These are phyloP conservation scores for Microdochium bolleyi DNA, from an alignment of 2,329 filamentous ascomycete species.

Conservation along the genomic window DNA sequence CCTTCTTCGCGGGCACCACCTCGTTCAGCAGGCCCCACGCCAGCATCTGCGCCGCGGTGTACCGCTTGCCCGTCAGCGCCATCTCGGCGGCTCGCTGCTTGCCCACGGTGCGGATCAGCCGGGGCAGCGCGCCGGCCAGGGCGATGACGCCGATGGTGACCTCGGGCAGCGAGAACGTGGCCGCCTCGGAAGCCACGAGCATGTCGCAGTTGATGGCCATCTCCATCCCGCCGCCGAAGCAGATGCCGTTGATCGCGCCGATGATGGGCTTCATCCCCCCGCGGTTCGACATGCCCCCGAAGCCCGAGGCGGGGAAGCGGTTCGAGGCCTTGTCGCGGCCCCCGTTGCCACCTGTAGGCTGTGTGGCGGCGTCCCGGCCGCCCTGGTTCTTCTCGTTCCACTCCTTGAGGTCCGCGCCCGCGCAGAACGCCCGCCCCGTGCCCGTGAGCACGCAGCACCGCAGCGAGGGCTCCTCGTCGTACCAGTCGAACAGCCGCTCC, in stretches of 20 bases:
- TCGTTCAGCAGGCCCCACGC: constrained; percentile 65
- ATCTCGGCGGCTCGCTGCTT: constrained; percentile 64
- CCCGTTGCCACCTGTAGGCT: constrained; percentile 2
- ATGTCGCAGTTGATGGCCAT: constrained; percentile 69
- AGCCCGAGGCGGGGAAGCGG: constrained; percentile 38
- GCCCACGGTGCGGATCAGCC: constrained; percentile 59
- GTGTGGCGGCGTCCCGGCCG: background rate
- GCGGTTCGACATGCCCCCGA: constrained; percentile 59
- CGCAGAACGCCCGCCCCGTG: constrained; percentile 56
- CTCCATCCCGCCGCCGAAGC: constrained; percentile 70
- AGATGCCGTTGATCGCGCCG: constrained; percentile 68
- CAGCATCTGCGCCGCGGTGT: constrained; percentile 50
- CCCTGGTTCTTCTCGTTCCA: constrained; percentile 40
- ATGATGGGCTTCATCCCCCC: constrained; percentile 67
- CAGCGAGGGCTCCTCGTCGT: constrained; percentile 52
- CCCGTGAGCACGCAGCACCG: constrained; percentile 58
- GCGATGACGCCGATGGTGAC: constrained; percentile 64
- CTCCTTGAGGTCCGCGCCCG: constrained; percentile 61
- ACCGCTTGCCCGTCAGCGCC: constrained; percentile 53
- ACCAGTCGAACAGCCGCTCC: constrained; percentile 46
- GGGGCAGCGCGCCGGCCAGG: constrained; percentile 61
- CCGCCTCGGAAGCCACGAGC: constrained; percentile 50
- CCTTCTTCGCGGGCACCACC: constrained; percentile 33
- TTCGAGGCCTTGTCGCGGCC: constrained; percentile 9
- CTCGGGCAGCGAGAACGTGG: constrained; percentile 63